Base-by-base conservation (phyloP, 495 filamentous ascomycete species). In the Jackrogersella minutella region DNA sequence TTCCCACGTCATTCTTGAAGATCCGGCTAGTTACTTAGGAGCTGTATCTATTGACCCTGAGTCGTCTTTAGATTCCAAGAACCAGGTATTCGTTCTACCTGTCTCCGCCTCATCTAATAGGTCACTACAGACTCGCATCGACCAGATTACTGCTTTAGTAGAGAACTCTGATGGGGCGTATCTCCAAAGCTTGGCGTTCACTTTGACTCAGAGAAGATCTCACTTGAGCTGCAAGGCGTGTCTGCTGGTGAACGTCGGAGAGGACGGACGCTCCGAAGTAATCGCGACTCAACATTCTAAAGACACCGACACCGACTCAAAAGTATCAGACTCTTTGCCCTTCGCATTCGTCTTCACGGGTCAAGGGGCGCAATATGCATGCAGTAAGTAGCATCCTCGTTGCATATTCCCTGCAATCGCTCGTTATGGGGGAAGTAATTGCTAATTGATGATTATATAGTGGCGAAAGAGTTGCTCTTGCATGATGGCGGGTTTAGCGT, bases 291-390 rank as follows among this genome's bases (percentile, higher is more conserved):
- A 74, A 3, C 46, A 65, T 8, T 40, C 41, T 5, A 67, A 64
- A 1, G 36, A 34, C 17, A 49, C 66, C 28, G 39, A n/a, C n/a
- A n/a, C n/a, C n/a, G n/a, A 1, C 7, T 33, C 16, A 3, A 70
- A 19, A 14, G 14, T 19, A 14, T 49, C 13, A 2, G 13, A 31
- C 13, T n/a, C n/a, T 3, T n/a, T 50, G 7, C 57, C 57, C 1
- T 50, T 58, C 5, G 61, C 30, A 8, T 71, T 71, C 19, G 44
- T 71, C 26, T 71, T 73, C 22, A 71, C 81, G 0, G 81, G 82
- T 3, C 83, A 85, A 53, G 83, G 82, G 1, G 78, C 80, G 0
- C 82, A 85, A 44, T 84, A 80, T 13, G 24, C 28, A 16, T 36
- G 50, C 10, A 53, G 49, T 52, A 37, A 22, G 49, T 36, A n/a